Base-by-base conservation (phyloP, 345 rosid species). In the Conringia planisiliqua region DNA sequence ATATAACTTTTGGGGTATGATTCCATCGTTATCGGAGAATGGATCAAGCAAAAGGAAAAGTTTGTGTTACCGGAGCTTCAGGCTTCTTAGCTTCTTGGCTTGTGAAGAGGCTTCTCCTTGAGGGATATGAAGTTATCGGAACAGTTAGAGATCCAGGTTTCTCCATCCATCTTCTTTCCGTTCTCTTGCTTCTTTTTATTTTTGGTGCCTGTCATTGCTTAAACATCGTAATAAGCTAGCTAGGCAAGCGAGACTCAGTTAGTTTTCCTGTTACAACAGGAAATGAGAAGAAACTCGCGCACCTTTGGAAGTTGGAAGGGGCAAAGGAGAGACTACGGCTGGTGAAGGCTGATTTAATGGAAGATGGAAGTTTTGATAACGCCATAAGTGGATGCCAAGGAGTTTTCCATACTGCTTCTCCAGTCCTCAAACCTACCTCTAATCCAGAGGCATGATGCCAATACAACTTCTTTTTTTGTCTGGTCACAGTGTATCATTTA, bases 71-170 rank as follows among this genome's bases (percentile, higher is more conserved):
- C 0, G 98, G 97, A 3, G 94, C 96, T 66, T 79, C 98, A 47
- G 98, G 98, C 26, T 94, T 82, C 78, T 79, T 94, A 24, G 97
- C 98, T 40, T 88, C 97, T 54, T 94, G 96, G 97, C 88, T 94
- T 20, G 83, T 90, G 33, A 94, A 91, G 86, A 84, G 95, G 24
- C 92, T 93, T 43, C 93, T 90, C 51, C 73, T 71, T 17, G 81
- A 85, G 0, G 98, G 96, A 6, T 93, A 93, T 77, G 87, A 88
- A 59, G 93, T 91, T 57, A 74, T 75, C n/a, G 98, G 97, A 69
- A 94, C 98, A 1, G 95, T 94, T 57, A 79, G 94, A 82, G 96
- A 88, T 68, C 95, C 97, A 76, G 92, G 93, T 81, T 13, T 57
- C 35, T 33, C 55, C 14, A 39, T 64, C 43, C 58, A 11, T 56